Percentiles rank a stretch among this genome's conserved stretches.
phyloP scores from a whole-genome alignment of 2,329 filamentous ascomycete genomes.

The Colletotrichum limetticola region DNA sequence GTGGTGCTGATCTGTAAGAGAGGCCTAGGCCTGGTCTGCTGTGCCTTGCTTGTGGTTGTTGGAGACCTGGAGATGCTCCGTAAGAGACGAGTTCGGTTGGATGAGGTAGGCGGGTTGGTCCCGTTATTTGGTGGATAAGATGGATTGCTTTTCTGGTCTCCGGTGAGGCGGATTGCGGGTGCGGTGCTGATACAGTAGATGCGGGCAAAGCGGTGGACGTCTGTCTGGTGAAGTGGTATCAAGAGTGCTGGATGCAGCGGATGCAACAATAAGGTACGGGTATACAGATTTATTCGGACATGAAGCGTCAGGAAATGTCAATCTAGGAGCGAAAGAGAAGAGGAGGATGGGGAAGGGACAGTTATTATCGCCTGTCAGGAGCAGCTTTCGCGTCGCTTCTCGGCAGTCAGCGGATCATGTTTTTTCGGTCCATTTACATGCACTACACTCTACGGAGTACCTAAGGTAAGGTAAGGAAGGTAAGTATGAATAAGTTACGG shows the following conservation, averaged over 20 bases:
- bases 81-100: background rate
- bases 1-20: slow-evolving; percentile 17
- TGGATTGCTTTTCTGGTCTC: background rate
- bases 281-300: background rate
- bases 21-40: slow-evolving; percentile 10
- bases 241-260: background rate
- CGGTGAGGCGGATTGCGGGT: background rate
- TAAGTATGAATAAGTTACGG: too few species aligned
- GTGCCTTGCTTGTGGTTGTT: slow-evolving; percentile 23
- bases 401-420: background rate
- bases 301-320: background rate
- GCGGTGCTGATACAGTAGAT: background rate
- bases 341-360: background rate
- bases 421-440: background rate
- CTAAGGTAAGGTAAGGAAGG: too few species aligned
- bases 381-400: background rate
- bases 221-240: background rate
- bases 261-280: background rate
- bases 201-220: background rate
- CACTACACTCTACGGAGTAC: background rate
- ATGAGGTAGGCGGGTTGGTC: background rate
- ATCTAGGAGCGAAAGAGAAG: background rate
- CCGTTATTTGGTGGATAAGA: slow-evolving; percentile 7
- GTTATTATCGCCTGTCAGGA: background rate
- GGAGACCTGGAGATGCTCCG: background rate